phyloP scores from a whole-genome alignment of 495 filamentous ascomycete genomes.

The Hypoxylon trugodes region DNA sequence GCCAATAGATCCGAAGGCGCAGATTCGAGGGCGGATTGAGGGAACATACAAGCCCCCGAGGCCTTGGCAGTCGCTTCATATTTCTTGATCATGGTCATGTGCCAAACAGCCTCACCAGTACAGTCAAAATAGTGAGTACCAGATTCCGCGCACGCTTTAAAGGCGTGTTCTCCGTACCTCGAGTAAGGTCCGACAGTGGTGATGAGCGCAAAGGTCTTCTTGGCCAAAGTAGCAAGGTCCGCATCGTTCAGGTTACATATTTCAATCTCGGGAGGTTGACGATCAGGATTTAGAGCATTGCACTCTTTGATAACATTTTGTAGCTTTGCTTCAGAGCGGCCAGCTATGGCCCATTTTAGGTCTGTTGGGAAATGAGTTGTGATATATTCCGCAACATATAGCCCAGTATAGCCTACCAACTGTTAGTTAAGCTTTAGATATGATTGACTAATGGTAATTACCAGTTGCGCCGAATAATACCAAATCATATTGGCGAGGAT shows the following conservation, averaged over 20 bases:
- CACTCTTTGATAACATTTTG: constrained; percentile 71
- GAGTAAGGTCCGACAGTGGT: constrained; percentile 87
- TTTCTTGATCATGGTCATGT: constrained; percentile 78
- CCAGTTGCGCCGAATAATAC: constrained; percentile 79
- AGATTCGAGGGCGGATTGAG: constrained; percentile 85
- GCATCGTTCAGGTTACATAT: constrained; percentile 66
- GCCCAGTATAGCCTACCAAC: constrained; percentile 82
- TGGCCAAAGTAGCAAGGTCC: constrained; percentile 71
- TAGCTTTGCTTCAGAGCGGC: constrained; percentile 79
- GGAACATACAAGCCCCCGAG: constrained; percentile 85
- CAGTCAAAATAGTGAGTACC: constrained; percentile 94
- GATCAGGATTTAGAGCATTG: constrained; percentile 72
- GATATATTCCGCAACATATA: constrained; percentile 79
- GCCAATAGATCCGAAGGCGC: constrained; percentile 83
- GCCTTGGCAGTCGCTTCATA: constrained; percentile 78
- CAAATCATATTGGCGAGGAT: constrained; percentile 77
- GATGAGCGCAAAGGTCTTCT: constrained; percentile 80
- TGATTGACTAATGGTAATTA: constrained; percentile 29
- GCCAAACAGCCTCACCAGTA: constrained; percentile 88
- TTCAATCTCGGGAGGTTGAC: constrained; percentile 50
- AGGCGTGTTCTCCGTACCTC: constrained; percentile 77
- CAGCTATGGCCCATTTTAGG: constrained; percentile 90
- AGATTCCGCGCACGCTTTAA: constrained; percentile 86
- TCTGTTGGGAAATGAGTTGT: constrained; percentile 75
- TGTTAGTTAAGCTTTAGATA: constrained; percentile 26